phyloP scores from a whole-genome alignment of 2,329 filamentous ascomycete genomes.

The Camillea tinctor region DNA sequence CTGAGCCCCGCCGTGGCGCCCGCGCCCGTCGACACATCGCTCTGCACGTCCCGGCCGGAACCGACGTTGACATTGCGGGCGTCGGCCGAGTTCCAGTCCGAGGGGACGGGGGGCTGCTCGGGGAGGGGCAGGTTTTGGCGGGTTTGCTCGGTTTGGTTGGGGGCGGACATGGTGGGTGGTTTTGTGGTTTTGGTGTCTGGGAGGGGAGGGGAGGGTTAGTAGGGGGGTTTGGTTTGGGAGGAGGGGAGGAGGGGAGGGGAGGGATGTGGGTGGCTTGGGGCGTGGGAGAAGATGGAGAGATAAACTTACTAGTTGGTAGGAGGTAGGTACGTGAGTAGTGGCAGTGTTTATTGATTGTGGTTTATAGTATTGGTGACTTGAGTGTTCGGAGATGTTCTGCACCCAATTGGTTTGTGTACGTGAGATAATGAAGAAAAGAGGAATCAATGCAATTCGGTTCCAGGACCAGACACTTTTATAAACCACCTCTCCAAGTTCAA shows the following conservation, averaged over 20 bases:
- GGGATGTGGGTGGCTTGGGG: too few relatives aligned
- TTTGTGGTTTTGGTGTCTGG: neutral
- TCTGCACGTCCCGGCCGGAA: slow-evolving; percentile 52
- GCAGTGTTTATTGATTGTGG: neutral
- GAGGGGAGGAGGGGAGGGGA: too few relatives aligned
- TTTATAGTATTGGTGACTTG: neutral
- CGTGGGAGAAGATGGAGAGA: neutral
- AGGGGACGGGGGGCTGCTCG: slow-evolving; percentile 71
- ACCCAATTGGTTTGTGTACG: too few relatives aligned
- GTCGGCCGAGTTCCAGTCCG: slow-evolving; percentile 76
- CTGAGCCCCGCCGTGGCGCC: slow-evolving; percentile 53
- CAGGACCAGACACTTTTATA: too few relatives aligned
- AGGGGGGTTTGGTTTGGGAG: too few relatives aligned
- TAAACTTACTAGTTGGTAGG: neutral
- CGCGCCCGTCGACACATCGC: slow-evolving; percentile 50
- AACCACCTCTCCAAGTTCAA: too few relatives aligned
- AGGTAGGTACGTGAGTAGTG: neutral
- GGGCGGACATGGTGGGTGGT: neutral
- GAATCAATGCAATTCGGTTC: too few relatives aligned
- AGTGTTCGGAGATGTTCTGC: too few relatives aligned
- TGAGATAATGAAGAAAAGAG: too few relatives aligned
- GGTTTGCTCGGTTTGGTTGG: slow-evolving; percentile 63
- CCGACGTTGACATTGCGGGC: slow-evolving; percentile 68
- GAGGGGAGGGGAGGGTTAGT: too few relatives aligned
- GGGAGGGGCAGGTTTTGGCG: slow-evolving; percentile 76